Conservation (phyloP, 2,329 filamentous ascomycete species). For the Tolypocladium ovalisporum region DNA sequence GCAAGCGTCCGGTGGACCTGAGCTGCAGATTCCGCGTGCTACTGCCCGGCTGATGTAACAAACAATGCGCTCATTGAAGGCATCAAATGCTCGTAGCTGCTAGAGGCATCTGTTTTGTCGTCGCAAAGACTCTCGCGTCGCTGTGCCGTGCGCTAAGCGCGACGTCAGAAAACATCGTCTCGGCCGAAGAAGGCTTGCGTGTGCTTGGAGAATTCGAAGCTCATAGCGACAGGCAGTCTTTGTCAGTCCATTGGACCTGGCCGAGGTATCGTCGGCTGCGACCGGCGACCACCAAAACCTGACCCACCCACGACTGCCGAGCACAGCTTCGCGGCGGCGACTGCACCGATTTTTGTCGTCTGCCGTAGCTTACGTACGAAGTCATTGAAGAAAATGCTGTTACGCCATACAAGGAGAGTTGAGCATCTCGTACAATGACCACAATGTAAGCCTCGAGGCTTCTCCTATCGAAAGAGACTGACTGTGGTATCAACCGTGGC, state of each 20-base stretch:
- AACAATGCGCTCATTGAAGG: background rate
- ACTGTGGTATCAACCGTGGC: background rate
- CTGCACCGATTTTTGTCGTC: background rate
- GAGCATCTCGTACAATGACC: background rate
- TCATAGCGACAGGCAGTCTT: too few species aligned
- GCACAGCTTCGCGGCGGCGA: background rate
- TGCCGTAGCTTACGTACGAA: background rate
- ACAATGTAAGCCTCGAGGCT: background rate
- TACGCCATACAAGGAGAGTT: background rate
- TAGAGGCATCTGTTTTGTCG: background rate
- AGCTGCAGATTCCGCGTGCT: background rate
- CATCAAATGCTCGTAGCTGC: background rate
- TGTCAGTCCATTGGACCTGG: background rate
- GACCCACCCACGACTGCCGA: background rate
- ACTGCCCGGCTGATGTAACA: too few species aligned
- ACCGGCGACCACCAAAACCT: background rate
- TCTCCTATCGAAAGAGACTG: background rate
- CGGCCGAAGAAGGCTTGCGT: background rate
- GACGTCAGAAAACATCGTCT: background rate
- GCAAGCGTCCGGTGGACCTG: background rate
- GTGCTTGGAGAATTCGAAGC: background rate
- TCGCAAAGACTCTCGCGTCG: background rate
- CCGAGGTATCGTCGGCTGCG: background rate
- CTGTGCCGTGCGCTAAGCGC: background rate
- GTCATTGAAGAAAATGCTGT: background rate